Evolutionary conservation across 495 filamentous ascomycete genomes (phyloP).

Genomic region (Cryomyces minteri): DNA sequence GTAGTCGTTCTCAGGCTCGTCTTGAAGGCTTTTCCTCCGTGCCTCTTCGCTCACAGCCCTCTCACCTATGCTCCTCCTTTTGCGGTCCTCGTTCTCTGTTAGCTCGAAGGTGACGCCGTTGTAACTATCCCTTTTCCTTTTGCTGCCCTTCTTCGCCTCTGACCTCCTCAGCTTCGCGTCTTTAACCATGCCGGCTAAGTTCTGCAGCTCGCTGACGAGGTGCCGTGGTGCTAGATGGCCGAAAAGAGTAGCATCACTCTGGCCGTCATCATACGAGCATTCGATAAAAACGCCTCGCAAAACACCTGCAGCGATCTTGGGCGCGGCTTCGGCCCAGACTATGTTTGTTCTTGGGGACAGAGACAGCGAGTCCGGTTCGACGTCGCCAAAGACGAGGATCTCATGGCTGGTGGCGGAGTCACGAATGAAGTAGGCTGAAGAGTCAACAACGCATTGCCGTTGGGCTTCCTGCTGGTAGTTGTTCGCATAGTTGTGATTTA

Average conservation of each 20-base stretch:
- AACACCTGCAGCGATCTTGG: constrained; percentile 49
- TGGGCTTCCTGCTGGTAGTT: neutral
- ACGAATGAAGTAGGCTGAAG: constrained; percentile 80
- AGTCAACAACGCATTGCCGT: constrained; percentile 35
- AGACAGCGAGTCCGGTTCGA: constrained; percentile 80
- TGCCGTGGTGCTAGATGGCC: constrained; percentile 77
- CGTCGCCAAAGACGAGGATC: constrained; percentile 85
- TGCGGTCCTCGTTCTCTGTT: neutral
- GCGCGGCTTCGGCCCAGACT: constrained; percentile 75
- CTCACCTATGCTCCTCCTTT: neutral
- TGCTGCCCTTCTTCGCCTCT: constrained; percentile 13
- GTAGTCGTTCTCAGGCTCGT: neutral
- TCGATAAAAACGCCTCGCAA: constrained; percentile 81
- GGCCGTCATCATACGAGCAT: constrained; percentile 71
- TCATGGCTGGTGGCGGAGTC: constrained; percentile 49
- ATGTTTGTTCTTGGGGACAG: constrained; percentile 55
- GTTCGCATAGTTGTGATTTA: neutral
- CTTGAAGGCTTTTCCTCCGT: neutral
- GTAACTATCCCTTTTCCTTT: constrained; percentile 15
- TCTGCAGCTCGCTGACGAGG: constrained; percentile 54
- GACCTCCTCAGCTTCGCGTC: constrained; percentile 16
- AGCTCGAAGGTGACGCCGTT: constrained; percentile 1
- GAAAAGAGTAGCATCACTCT: constrained; percentile 56
- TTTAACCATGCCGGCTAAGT: constrained; percentile 47
- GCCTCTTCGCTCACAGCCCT: neutral